Percentiles rank a stretch among this genome's conserved stretches.
phyloP scores from a whole-genome alignment of 129 eudicot genomes.

The Ambrosia artemisiifolia region DNA sequence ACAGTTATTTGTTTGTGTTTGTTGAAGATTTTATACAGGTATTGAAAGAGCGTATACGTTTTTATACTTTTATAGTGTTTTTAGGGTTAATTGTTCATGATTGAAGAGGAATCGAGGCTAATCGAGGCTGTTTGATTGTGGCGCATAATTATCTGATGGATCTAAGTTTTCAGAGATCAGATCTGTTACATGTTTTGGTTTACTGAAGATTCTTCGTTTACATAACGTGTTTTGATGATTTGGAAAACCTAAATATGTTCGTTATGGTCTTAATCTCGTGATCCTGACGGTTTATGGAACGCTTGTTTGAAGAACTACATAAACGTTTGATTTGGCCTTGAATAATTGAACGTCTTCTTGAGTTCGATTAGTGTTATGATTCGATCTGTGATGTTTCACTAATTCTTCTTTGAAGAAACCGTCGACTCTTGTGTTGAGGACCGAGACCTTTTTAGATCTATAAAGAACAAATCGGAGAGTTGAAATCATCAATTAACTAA shows the following conservation, averaged over 20 bases:
- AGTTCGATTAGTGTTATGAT: slow-evolving; percentile 1
- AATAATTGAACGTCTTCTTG: slow-evolving; percentile 7
- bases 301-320: slow-evolving; percentile 10
- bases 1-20: background rate
- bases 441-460: slow-evolving; percentile 14
- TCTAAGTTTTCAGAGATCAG: slow-evolving; percentile 13
- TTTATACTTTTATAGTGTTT: slow-evolving; percentile 14
- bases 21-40: slow-evolving; percentile 24
- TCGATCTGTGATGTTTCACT: slow-evolving; percentile 12
- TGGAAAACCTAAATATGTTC: background rate
- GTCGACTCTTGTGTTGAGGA: slow-evolving; percentile 10
- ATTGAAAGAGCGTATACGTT: slow-evolving; percentile 22
- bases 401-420: slow-evolving; percentile 9
- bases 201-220: slow-evolving; percentile 21
- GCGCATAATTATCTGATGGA: slow-evolving; percentile 10
- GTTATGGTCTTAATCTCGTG: slow-evolving; percentile 12
- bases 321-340: slow-evolving; percentile 7
- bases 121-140: slow-evolving; percentile 8
- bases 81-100: slow-evolving; percentile 14
- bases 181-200: slow-evolving; percentile 10
- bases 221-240: slow-evolving; percentile 7
- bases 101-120: background rate
- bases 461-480: slow-evolving; percentile 13
- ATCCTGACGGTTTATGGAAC: slow-evolving; percentile 10
- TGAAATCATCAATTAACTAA: background rate